Evolutionary conservation across 768 basidiomycete genomes (phyloP), one percentile per base, ranked within the genome.

Genomic region (Psilocybe subaeruginosa): DNA sequence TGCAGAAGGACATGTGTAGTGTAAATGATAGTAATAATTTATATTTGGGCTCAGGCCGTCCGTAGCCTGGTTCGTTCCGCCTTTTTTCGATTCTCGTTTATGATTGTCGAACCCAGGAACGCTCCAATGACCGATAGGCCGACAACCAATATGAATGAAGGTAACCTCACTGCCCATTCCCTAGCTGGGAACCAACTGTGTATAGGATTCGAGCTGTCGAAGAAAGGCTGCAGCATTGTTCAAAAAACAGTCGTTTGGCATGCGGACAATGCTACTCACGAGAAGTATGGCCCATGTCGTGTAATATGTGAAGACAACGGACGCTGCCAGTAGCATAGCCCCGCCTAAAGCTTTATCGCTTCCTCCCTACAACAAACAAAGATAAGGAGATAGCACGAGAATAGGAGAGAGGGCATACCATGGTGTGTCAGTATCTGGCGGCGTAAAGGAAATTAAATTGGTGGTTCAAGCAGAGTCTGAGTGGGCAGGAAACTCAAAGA

Each of bases 111-210:
- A 3, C 90, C 92, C n/a, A 97, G 75, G 74, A 97, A 94, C 41
- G 81, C 69, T 9, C 92, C 92, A 43, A 98, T 90, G 9, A 81
- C 88, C n/a, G 87, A 80, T 39, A 97, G 76, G 5, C 95, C 96
- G 8, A 91, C 70, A 4, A 95, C 81, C 7, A 99, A 84, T 53
- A 96, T 77, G 73, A 93, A 84, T 2, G 92, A 90, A 41, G 96
- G 95, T 49, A 98, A 73, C 17, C 91, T 85, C 53, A 98, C 80
- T 8, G 94, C 96, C 94, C 95, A 98, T 79, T 97, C 94, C 52
- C 96, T 81, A 4, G 92, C 72, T 0, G 93, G 97, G 73, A 99
- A 98, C 75, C 85, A 87, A 46, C 70, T 65, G 64, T 95, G 93
- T 31, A 97, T 78, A 17, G 88, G 84, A 68, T 86, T 94, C 2